Conservation (phyloP, 768 basidiomycete genomes). For the Chlorophyllum brunneum region DNA sequence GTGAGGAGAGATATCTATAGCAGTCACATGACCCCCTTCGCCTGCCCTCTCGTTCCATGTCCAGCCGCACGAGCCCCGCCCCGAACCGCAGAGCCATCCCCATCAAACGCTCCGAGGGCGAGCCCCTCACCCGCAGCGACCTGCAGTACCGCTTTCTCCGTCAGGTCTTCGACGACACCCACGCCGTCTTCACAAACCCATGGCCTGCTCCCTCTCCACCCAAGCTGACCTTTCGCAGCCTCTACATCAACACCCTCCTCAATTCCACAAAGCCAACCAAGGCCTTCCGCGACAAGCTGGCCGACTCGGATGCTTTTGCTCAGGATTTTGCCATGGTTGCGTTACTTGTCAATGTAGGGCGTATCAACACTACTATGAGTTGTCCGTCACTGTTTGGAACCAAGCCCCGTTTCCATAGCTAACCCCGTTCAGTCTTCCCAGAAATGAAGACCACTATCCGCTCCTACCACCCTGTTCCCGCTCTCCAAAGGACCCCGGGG, state of each 20-base stretch:
- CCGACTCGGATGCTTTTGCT: slow-evolving; percentile 53
- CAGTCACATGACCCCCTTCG: too few species aligned
- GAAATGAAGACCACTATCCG: slow-evolving; percentile 77
- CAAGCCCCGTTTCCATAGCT: slow-evolving; percentile 2
- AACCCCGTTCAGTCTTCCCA: slow-evolving; percentile 53
- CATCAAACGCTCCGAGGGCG: slow-evolving; percentile 57
- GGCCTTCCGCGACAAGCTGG: slow-evolving; percentile 67
- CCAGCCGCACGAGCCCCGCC: slow-evolving; percentile 26
- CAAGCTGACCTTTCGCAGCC: slow-evolving; percentile 57
- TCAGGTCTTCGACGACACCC: slow-evolving; percentile 68
- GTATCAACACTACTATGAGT: slow-evolving; percentile 80
- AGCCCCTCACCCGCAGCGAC: slow-evolving; percentile 63
- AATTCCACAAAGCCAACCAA: slow-evolving; percentile 67
- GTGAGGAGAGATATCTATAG: too few species aligned
- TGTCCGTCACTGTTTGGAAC: slow-evolving; percentile 43
- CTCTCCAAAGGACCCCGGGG: slow-evolving; percentile 61
- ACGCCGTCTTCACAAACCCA: slow-evolving; percentile 51
- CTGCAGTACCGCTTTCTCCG: slow-evolving; percentile 79
- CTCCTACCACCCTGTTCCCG: slow-evolving; percentile 76
- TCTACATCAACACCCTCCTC: slow-evolving; percentile 47
- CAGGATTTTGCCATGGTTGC: slow-evolving; percentile 74
- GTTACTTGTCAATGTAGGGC: slow-evolving; percentile 72
- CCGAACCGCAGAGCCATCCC: slow-evolving; percentile 36
- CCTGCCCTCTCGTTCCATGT: neutral
- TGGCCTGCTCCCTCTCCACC: slow-evolving; percentile 22